Conservation (phyloP, 139 green algal species). For the Trebouxia sp. region DNA sequence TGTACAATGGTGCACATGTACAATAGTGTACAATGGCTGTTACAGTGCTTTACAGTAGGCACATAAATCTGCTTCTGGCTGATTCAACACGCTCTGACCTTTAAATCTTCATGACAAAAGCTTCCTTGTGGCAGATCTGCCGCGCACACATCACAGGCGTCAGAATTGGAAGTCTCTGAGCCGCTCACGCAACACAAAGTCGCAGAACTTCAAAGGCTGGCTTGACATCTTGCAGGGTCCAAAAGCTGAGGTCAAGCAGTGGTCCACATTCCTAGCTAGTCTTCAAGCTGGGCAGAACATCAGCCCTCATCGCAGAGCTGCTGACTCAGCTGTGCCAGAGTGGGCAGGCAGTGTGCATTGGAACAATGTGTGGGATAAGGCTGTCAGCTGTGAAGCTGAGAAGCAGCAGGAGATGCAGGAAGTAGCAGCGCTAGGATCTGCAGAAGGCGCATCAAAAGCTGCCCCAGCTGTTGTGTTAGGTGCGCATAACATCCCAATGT, state of each 20-base stretch:
- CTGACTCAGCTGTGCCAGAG: too few species aligned
- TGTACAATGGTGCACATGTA: too few species aligned
- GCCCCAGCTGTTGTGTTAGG: not conserved
- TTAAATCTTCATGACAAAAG: too few species aligned
- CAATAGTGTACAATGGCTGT: too few species aligned
- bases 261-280: conserved; percentile 1
- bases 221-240: not conserved
- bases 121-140: too few species aligned
- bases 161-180: too few species aligned
- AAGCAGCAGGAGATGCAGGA: not conserved
- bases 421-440: not conserved
- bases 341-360: conserved; percentile 7
- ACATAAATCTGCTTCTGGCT: too few species aligned
- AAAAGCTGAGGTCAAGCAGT: not conserved
- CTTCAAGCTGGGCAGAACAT: not conserved
- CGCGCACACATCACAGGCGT: too few species aligned
- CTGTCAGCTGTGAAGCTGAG: not conserved
- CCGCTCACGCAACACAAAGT: too few species aligned
- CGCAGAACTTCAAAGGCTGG: too few species aligned
- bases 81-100: too few species aligned
- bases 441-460: not conserved
- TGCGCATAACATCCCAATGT: not conserved
- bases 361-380: not conserved
- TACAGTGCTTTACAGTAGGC: too few species aligned
- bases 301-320: not conserved